Base-by-base conservation (phyloP, 176 grass and related monocot genomes). In the Musa troglodytarum region DNA sequence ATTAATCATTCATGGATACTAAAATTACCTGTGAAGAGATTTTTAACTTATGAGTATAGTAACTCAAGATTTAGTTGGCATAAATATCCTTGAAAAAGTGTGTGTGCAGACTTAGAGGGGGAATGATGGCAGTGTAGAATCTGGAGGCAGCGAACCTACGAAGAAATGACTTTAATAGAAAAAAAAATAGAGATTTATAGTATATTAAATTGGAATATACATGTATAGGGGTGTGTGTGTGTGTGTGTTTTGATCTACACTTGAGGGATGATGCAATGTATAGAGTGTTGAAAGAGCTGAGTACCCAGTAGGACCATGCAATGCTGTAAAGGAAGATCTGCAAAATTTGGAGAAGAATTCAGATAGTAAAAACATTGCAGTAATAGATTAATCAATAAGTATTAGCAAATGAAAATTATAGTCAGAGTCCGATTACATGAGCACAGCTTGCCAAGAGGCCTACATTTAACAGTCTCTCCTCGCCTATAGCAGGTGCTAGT, bases 261-360 rank as follows among this genome's bases (percentile, higher is more conserved):
- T 70, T 50, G 17, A 68, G 19, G 68, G 17, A 74, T 17, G 2
- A 55, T 9, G 9, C 22, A 22, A 22, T 22, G 22, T 22, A 22
- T 22, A 74, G 53, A 28, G 11, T 15, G 24, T 10, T 58, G 24
- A 65, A 50, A 65, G 62, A 66, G 20, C 9, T 21, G 2, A 74
- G 50, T 92, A 98, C 94, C 95, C 90, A 94, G 75, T 77, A 99
- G 29, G 95, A 88, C 95, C 95, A 99, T 72, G 95, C 83, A 43
- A 99, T 87, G 74, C 88, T 80, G 74, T 94, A 94, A 20, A 99
- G 79, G 75, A 99, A 94, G 87, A 92, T 81, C 95, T 99, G 90
- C 81, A 86, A 26, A 22, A 84, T 80, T 26, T 78, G 14, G 72
- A 77, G 51, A 22, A 13, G 2, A 3, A 76, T 66, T 74, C 59